Percentiles rank a stretch among this genome's conserved stretches.
phyloP scores from a whole-genome alignment of 345 rosid genomes.

The Trapa incisa region DNA sequence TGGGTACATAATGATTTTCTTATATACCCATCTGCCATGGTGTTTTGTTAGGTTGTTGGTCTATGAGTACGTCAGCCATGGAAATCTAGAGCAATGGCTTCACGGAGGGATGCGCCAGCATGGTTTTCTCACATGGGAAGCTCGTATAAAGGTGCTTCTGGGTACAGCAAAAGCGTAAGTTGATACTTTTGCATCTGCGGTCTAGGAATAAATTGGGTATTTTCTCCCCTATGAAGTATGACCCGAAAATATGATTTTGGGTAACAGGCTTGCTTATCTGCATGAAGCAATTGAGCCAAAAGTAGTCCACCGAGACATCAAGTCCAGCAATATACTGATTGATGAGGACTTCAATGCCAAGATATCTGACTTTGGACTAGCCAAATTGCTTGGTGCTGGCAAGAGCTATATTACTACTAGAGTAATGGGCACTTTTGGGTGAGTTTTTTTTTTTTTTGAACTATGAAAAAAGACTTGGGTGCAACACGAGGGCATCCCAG shows the following conservation, averaged over 20 bases:
- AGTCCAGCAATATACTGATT: conserved; percentile 90
- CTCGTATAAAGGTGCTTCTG: conserved; percentile 66
- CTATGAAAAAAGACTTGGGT: too few relatives aligned
- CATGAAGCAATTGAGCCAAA: conserved; percentile 99
- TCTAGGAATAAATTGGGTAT: background rate
- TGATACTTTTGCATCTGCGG: background rate
- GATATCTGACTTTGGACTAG: conserved; percentile 92
- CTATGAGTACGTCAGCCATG: conserved; percentile 83
- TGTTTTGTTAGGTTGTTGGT: conserved; percentile 45
- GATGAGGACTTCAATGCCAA: conserved; percentile 73
- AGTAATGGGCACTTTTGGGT: conserved; percentile 99
- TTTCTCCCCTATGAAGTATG: conserved; percentile 4
- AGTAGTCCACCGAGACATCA: conserved; percentile 96
- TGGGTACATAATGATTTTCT: background rate
- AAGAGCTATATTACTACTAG: conserved; percentile 76
- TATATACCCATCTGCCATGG: background rate
- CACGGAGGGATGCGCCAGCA: conserved; percentile 67
- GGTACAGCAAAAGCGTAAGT: conserved; percentile 96
- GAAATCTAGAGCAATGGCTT: conserved; percentile 94
- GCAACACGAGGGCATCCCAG: too few relatives aligned
- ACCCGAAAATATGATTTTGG: conserved; percentile 7
- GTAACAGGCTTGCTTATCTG: conserved; percentile 65
- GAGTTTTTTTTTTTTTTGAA: conserved; percentile 17
- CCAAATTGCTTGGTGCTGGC: conserved; percentile 88
- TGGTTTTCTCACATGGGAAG: conserved; percentile 90